phyloP scores from a whole-genome alignment of 2,329 filamentous ascomycete species.

The Monosporascus sp. region DNA sequence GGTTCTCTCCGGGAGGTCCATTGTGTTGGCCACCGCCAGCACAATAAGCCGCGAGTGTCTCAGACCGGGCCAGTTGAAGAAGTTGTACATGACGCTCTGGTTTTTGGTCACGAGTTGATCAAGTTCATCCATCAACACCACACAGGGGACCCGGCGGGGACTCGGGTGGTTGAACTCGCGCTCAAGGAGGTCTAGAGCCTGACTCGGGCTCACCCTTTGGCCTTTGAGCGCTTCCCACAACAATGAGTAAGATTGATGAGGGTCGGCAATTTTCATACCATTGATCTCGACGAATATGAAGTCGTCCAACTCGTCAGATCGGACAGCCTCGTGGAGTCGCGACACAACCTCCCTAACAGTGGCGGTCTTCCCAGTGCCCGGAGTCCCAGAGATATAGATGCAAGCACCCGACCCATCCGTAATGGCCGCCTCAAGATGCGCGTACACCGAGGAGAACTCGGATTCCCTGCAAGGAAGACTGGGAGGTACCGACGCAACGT shows the following conservation, averaged over 20 bases:
- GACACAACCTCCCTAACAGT: constrained; percentile 93
- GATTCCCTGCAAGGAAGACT: constrained; percentile 86
- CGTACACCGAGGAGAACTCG: constrained; percentile 89
- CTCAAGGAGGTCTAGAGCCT: constrained; percentile 86
- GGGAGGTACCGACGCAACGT: constrained; percentile 87
- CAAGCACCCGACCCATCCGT: constrained; percentile 89
- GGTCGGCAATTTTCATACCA: constrained; percentile 98
- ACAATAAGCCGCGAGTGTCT: constrained; percentile 91
- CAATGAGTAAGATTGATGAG: constrained; percentile 90
- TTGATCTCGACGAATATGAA: constrained; percentile 99
- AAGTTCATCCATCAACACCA: constrained; percentile 96
- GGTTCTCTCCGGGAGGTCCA: constrained; percentile 94
- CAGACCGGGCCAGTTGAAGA: constrained; percentile 97
- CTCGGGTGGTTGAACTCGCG: constrained; percentile 89
- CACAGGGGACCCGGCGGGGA: constrained; percentile 85
- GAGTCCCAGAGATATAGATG: constrained; percentile 98
- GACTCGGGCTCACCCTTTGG: constrained; percentile 84
- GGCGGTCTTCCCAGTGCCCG: constrained; percentile 94
- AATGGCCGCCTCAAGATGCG: constrained; percentile 90
- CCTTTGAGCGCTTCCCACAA: constrained; percentile 95
- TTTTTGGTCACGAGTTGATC: constrained; percentile 97
- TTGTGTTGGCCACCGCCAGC: constrained; percentile 95
- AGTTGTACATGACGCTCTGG: constrained; percentile 99
- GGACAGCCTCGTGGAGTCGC: constrained; percentile 80
- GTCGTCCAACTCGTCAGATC: constrained; percentile 87